A percentile compares a stretch with the other conserved stretches of the same genome.
These are phyloP conservation scores for Pseudogymnoascus sp. DNA, from an alignment of 2,329 filamentous ascomycete genomes.

Conservation along the genomic window DNA sequence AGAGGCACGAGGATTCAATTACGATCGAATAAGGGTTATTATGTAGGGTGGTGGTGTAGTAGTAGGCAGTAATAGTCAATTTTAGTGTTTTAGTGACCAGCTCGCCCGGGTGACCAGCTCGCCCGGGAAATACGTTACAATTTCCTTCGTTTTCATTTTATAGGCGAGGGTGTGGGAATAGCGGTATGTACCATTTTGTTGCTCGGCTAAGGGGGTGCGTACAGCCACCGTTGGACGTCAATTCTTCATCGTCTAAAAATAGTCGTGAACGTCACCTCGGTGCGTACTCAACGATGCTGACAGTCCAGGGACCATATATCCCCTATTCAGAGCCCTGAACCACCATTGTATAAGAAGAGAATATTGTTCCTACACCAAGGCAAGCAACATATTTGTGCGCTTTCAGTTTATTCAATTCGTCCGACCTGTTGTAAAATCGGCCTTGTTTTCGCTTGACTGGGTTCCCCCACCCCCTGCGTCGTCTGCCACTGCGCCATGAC, in stretches of 20 bases:
- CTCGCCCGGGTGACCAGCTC: too few relatives aligned
- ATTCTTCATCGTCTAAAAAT: neutral
- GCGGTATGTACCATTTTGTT: neutral
- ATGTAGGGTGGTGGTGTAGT: too few relatives aligned
- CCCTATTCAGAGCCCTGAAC: neutral
- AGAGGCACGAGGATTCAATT: too few relatives aligned
- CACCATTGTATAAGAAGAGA: neutral
- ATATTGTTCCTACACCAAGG: neutral
- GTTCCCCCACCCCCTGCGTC: neutral
- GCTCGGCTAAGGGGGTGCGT: neutral
- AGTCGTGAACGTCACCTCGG: neutral
- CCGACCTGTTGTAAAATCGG: neutral
- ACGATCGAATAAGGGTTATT: too few relatives aligned
- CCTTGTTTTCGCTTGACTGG: neutral
- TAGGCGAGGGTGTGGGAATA: neutral
- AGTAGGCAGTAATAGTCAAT: too few relatives aligned
- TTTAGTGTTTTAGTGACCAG: too few relatives aligned
- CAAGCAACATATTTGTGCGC: neutral
- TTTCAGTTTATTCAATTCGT: neutral
- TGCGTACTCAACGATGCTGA: neutral
- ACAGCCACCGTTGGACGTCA: neutral
- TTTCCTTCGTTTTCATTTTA: neutral
- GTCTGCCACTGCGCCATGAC: neutral
- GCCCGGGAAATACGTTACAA: too few relatives aligned
- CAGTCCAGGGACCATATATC: neutral